Percentiles rank a stretch among this genome's conserved stretches.
These are phyloP conservation scores for Paxillus involutus DNA, from an alignment of 768 basidiomycete genomes.

Conservation along the genomic window DNA sequence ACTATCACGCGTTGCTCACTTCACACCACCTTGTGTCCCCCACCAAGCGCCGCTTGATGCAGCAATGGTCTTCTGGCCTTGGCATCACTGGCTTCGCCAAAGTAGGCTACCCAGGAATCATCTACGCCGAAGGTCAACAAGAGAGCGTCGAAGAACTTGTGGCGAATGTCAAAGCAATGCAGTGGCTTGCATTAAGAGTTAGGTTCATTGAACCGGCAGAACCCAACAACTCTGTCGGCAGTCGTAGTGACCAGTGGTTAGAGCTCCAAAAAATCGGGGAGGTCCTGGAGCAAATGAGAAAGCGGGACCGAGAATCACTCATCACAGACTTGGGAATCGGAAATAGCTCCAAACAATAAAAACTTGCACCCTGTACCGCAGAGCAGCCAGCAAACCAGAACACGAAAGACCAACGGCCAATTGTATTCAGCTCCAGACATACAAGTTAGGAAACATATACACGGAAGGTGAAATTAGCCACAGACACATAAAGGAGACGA, in stretches of 20 bases:
- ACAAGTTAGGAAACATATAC: conserved; percentile 24
- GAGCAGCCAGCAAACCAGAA: not conserved
- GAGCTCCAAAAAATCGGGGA: conserved; percentile 73
- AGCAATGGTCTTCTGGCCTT: conserved; percentile 56
- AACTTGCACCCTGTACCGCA: not conserved
- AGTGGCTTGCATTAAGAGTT: conserved; percentile 71
- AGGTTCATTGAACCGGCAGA: conserved; percentile 46
- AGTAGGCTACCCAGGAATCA: conserved; percentile 72
- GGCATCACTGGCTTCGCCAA: conserved; percentile 67
- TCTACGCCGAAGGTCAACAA: conserved; percentile 63
- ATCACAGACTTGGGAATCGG: conserved; percentile 70
- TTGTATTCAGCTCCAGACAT: conserved; percentile 17
- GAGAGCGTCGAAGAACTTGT: conserved; percentile 63
- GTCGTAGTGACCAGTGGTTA: conserved; percentile 38
- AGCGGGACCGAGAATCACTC: conserved; percentile 51
- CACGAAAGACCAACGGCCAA: conserved; percentile 3
- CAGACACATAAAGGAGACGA: not conserved
- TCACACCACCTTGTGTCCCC: conserved; percentile 74
- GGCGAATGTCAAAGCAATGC: conserved; percentile 67
- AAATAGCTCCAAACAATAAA: conserved; percentile 21
- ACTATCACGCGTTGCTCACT: conserved; percentile 63
- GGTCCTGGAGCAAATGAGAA: conserved; percentile 66
- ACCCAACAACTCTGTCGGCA: not conserved
- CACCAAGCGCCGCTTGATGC: conserved; percentile 57
- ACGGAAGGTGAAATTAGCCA: conserved; percentile 7